phyloP scores from a whole-genome alignment of 2,329 filamentous ascomycete species.

The Phyllosticta citrichinensis region DNA sequence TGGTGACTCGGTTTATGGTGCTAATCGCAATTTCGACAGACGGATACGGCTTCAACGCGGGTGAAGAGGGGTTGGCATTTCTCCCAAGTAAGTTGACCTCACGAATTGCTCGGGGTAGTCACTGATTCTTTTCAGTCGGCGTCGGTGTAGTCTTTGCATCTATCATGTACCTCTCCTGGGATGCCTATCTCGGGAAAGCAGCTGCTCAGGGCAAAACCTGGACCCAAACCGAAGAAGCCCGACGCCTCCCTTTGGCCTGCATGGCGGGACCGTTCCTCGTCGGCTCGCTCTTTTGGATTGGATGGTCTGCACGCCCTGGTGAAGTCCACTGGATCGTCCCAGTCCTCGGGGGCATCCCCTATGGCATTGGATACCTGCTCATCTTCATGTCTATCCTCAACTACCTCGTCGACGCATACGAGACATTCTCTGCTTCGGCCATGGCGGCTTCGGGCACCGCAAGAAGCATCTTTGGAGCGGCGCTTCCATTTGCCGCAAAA shows the following conservation, averaged over 20 bases:
- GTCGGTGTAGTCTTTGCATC: slow-evolving; percentile 51
- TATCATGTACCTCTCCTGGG: slow-evolving; percentile 55
- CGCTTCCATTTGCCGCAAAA: slow-evolving; percentile 36
- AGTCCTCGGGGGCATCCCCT: slow-evolving; percentile 30
- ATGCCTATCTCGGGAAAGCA: slow-evolving; percentile 47
- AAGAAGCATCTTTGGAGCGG: slow-evolving; percentile 66
- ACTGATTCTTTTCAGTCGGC: slow-evolving; percentile 34
- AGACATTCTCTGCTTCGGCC: slow-evolving; percentile 63
- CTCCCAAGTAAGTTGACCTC: slow-evolving; percentile 38
- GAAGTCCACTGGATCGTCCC: slow-evolving; percentile 36
- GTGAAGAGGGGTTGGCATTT: slow-evolving; percentile 57
- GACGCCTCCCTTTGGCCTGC: slow-evolving; percentile 61
- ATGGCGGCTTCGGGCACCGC: slow-evolving; percentile 77
- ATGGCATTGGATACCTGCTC: slow-evolving; percentile 38
- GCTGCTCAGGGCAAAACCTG: slow-evolving; percentile 41
- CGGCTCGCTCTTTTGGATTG: slow-evolving; percentile 32
- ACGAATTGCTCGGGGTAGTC: neutral
- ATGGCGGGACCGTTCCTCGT: slow-evolving; percentile 54
- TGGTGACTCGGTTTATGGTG: neutral
- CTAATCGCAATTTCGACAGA: slow-evolving; percentile 14
- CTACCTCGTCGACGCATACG: slow-evolving; percentile 58
- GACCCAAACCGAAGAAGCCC: slow-evolving; percentile 54
- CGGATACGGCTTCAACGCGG: slow-evolving; percentile 54
- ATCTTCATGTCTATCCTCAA: slow-evolving; percentile 48
- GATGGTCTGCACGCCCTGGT: slow-evolving; percentile 28